These are phyloP conservation scores for Candida coleopterorum DNA, from an alignment of 805 yeast species.

Conservation along the genomic window DNA sequence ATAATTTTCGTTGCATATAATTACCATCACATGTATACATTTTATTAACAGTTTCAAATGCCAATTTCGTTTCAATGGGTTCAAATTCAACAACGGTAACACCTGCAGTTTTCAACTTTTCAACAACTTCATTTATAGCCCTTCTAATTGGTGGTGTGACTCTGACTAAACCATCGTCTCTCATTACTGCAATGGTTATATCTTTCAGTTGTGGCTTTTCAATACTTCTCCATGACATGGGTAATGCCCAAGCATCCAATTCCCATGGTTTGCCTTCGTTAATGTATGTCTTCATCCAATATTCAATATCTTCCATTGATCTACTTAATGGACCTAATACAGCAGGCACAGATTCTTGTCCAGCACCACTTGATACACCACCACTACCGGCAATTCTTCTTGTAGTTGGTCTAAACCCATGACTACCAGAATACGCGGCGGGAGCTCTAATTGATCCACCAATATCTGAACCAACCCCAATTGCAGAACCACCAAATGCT, in stretches of 20 bases:
- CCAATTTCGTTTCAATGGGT: constrained; percentile 55
- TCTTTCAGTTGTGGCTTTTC: constrained; percentile 32
- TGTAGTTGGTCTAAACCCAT: constrained; percentile 41
- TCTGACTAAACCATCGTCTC: constrained; percentile 60
- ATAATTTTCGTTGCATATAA: constrained; percentile 45
- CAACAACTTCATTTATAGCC: constrained; percentile 50
- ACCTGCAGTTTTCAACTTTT: constrained; percentile 55
- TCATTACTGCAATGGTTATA: constrained; percentile 58
- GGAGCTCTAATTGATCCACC: constrained; percentile 44
- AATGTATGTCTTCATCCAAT: constrained; percentile 59
- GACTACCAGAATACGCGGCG: constrained; percentile 39
- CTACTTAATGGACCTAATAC: constrained; percentile 69
- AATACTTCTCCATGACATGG: constrained; percentile 51
- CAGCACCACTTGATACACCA: constrained; percentile 39
- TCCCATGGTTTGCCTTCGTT: constrained; percentile 66
- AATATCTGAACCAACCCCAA: constrained; percentile 41
- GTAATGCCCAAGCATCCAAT: constrained; percentile 42
- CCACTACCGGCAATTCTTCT: constrained; percentile 34
- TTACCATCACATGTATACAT: constrained; percentile 71
- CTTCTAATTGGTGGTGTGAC: constrained; percentile 64
- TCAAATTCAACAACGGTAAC: constrained; percentile 52
- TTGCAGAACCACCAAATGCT: constrained; percentile 36
- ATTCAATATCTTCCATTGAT: constrained; percentile 60
- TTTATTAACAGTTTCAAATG: constrained; percentile 52
- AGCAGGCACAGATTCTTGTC: constrained; percentile 59